Evolutionary conservation across 2,329 filamentous ascomycete species (phyloP), one percentile per base, ranked within the genome.

Genomic region (Aspergillus unguis): DNA sequence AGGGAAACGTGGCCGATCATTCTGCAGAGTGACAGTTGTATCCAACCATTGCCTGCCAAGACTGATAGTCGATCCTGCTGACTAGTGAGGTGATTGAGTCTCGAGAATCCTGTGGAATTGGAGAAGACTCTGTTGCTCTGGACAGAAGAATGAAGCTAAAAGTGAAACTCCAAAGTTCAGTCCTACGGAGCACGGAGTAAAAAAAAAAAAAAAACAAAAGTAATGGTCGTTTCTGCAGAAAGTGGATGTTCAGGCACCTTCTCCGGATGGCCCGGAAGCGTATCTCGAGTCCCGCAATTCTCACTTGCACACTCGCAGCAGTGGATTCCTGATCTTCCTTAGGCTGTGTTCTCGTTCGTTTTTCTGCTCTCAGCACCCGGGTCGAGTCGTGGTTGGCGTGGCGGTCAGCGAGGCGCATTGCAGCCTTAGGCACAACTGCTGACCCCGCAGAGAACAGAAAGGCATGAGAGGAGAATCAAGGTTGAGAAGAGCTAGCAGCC

Each of bases 1-100:
- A 49, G 50, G 48, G 51, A 52, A 53, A 53, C 56, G 56, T 58
- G 56, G 50, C 56, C 50, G 56, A 56, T 56, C 51, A 53, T 52
- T 49, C 53, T 52, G 56, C 53, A 58, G 38, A 56, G 50, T 52
- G 50, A 52, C 52, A 55, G 55, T 55, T 50, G 49, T 41, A 41
- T 29, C 51, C 51, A 53, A 53, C 46, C 51, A 53, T 9, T 33
- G 27, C 17, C 9, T 27, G 51, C 40, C 51, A 53, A 53, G 51
- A 35, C 11, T 42, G 36, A 48, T 48, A 32, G 48, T 17, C 44
- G 41, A 50, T 27, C 48, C 48, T 44, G 48, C 48, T 50, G 48
- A 45, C 48, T 32, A 42, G 27, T 8, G 40, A 42, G 27, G 40
- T 7, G 11, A 23, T 38, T 23, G n/a, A 38, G 36, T 17, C 17